These are phyloP conservation scores for Lasiosphaeris hirsuta DNA, from an alignment of 495 filamentous ascomycete genomes.

Conservation along the genomic window DNA sequence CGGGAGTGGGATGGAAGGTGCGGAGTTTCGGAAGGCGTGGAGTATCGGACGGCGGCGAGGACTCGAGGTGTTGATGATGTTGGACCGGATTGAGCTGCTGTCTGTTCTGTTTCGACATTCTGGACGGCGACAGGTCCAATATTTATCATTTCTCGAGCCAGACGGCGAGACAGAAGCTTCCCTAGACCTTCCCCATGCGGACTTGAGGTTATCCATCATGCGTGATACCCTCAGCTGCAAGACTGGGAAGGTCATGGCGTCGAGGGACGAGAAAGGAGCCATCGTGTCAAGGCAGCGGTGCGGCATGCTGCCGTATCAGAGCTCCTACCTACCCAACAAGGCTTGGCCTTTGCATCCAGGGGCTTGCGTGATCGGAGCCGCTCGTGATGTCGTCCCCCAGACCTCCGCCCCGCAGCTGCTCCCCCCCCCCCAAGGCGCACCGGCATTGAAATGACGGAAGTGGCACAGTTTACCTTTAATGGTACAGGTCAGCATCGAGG, in stretches of 20 bases:
- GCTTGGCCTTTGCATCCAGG: neutral
- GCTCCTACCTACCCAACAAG: slow-evolving; percentile 7
- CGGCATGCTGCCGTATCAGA: neutral
- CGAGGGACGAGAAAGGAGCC: neutral
- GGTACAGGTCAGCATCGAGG: neutral
- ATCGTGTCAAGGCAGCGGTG: neutral
- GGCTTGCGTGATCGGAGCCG: slow-evolving; percentile 9
- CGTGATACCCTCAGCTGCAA: slow-evolving; percentile 7
- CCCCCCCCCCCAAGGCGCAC: neutral
- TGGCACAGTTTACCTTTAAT: neutral
- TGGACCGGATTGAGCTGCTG: slow-evolving; percentile 2
- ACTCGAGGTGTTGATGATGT: neutral
- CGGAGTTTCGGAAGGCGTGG: neutral
- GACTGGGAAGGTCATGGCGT: slow-evolving; percentile 12
- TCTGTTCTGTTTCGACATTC: slow-evolving; percentile 1
- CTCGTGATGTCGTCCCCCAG: slow-evolving; percentile 8
- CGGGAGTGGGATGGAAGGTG: neutral
- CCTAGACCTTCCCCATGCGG: slow-evolving; percentile 14
- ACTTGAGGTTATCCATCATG: neutral
- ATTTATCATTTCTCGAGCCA: slow-evolving; percentile 8
- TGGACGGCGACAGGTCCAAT: neutral
- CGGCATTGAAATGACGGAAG: neutral
- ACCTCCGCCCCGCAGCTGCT: neutral
- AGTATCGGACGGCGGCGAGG: neutral
- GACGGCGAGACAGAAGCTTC: neutral